phyloP scores from a whole-genome alignment of 352 stramenopile genomes.

The Saprolegnia parasitica region DNA sequence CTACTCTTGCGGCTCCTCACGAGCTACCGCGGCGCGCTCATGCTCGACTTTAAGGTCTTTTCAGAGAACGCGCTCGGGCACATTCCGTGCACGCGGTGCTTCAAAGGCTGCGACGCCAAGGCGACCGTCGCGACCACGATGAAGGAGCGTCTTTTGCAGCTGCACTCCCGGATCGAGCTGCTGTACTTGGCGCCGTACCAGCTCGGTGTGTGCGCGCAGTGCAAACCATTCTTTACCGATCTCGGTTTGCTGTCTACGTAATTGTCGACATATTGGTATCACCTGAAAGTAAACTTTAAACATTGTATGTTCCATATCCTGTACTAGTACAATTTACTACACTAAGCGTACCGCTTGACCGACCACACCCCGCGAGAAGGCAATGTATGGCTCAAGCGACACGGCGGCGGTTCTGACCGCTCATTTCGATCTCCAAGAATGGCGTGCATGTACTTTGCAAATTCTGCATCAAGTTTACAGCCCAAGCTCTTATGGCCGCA shows the following conservation, averaged over 20 bases:
- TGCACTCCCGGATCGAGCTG: slow-evolving; percentile 7
- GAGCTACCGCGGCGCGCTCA: background rate
- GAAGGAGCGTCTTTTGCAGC: slow-evolving; percentile 3
- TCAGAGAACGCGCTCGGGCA: background rate
- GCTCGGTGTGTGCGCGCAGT: background rate
- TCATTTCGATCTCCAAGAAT: too few relatives aligned
- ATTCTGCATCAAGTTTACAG: too few relatives aligned
- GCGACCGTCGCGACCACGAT: background rate
- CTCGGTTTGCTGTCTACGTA: background rate
- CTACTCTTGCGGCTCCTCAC: background rate
- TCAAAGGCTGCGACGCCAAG: slow-evolving; percentile 16
- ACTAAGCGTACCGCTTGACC: too few relatives aligned
- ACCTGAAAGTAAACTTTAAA: too few relatives aligned
- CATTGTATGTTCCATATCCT: too few relatives aligned
- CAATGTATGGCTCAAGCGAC: too few relatives aligned
- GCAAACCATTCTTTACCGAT: slow-evolving; percentile 8
- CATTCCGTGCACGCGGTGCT: slow-evolving; percentile 9
- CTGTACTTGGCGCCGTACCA: slow-evolving; percentile 8
- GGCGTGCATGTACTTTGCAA: too few relatives aligned
- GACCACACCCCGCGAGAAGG: too few relatives aligned
- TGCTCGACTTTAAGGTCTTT: slow-evolving; percentile 2
- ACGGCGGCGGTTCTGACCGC: too few relatives aligned
- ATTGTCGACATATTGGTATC: background rate
- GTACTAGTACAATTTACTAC: too few relatives aligned
- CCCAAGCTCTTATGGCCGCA: too few relatives aligned